Evolutionary conservation across 2,329 filamentous ascomycete species (phyloP), one percentile per base, ranked within the genome.

Genomic region (Lomentospora prolificans): DNA sequence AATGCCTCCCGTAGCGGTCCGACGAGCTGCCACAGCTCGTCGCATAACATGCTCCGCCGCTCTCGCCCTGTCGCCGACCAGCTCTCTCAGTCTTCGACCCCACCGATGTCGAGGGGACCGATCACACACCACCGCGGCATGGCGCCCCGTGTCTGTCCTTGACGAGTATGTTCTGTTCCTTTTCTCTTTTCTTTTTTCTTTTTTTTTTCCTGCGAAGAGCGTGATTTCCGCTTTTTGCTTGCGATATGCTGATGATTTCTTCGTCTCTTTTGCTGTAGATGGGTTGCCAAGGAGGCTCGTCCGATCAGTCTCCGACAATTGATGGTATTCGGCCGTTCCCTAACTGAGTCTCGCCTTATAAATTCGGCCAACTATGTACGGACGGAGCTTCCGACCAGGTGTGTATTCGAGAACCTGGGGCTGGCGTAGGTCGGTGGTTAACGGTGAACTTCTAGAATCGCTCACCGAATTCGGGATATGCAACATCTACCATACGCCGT

Each of bases 321-420:
- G 64, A 97, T 95, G 74, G 95, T 97, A 65, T 99, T 97, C 71
- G 94, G 94, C 28, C 86, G 94, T 51, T 95, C 91, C 22, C 74
- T 99, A 67, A 96, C 91, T 51, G 91, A 97, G 72, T 79, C 84
- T 53, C 86, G 95, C 57, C 79, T 99, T 59, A 82, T 99, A 62
- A 91, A 89, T 72, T 96, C 91, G 46, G 94, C 94, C 59, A 99
- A 99, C 72, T 99, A 99, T 75, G 91, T 97, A 54, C 87, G 94
- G 57, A 90, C 90, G 4, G 94, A 99, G 74, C 81, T 99, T 54
- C 92, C 92, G 5, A 94, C 88, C 5, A 81, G 88, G 85, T 87
- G 69, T 58, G 72, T 64, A 52, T 7, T 25, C 2, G 17, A 30
- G 24, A 33, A 7, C 30, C 30, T 24, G 17, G 22, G 9, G 17